These are phyloP conservation scores for Microcyclospora tardicrescens DNA, from an alignment of 2,329 filamentous ascomycete species.

Conservation along the genomic window DNA sequence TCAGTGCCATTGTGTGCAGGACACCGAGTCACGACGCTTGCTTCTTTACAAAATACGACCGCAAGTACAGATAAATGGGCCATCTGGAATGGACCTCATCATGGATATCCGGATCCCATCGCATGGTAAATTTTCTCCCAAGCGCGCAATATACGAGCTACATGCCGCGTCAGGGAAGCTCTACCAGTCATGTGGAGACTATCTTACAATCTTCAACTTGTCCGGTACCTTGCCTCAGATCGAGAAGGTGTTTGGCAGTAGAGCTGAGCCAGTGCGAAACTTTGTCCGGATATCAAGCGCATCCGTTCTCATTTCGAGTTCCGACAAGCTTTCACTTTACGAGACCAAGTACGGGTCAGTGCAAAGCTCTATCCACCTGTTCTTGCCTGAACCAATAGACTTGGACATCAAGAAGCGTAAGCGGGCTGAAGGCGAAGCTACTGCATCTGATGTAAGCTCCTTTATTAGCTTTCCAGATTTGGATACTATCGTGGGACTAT, in stretches of 20 bases:
- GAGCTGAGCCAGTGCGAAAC: slow-evolving; percentile 41
- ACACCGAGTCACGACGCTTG: slow-evolving; percentile 3
- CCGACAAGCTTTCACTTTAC: slow-evolving; percentile 46
- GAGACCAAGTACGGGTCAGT: slow-evolving; percentile 53
- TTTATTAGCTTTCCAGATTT: slow-evolving; percentile 48
- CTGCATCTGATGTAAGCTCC: slow-evolving; percentile 16
- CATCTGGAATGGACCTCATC: slow-evolving; percentile 8
- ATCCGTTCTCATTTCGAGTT: slow-evolving; percentile 50
- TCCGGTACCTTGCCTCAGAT: slow-evolving; percentile 49
- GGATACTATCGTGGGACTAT: slow-evolving; percentile 52
- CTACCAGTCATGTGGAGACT: slow-evolving; percentile 43
- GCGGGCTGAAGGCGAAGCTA: slow-evolving; percentile 3
- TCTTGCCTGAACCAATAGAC: background rate
- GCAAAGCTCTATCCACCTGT: slow-evolving; percentile 29
- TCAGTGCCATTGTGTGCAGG: background rate
- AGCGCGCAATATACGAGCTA: slow-evolving; percentile 12
- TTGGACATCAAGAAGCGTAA: slow-evolving; percentile 5
- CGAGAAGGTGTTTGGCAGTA: slow-evolving; percentile 32
- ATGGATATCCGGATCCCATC: slow-evolving; percentile 13
- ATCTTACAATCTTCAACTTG: slow-evolving; percentile 51
- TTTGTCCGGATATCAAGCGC: slow-evolving; percentile 56
- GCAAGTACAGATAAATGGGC: background rate
- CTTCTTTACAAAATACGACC: slow-evolving; percentile 6
- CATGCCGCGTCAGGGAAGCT: slow-evolving; percentile 51
- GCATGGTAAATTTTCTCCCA: slow-evolving; percentile 1